Base-by-base conservation (phyloP, 805 yeast genomes). In the Saccharomycopsis javanensis region DNA sequence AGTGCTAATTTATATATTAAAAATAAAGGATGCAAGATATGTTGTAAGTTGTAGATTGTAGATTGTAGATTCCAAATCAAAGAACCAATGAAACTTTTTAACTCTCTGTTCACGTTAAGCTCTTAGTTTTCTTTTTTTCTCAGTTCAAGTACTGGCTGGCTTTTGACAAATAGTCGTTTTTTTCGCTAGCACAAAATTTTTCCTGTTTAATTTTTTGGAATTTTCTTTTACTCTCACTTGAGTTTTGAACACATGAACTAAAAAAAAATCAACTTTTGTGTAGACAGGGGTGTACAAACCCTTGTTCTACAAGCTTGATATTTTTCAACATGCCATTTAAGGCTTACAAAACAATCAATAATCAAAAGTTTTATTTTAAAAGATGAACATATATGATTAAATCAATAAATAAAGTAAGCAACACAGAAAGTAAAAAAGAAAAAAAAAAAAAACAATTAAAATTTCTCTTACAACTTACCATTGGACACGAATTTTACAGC, bases 401-500 rank as follows among this genome's bases (percentile, higher is more conserved):
- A 38, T 33, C 37, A 33, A 33, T 11, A 33, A 15, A 11, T 42
- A 42, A n/a, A 18, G 23, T 8, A n/a, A n/a, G n/a, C 30, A 15
- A 25, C 33, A 51, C 15, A 30, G 8, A 18, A 33, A 18, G n/a
- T 16, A 15, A 31, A 30, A 31, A 3, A 10, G 2, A 15, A 16
- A 48, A 5, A 27, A 48, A 6, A 48, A 1, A 23, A 48, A 48
- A n/a, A 18, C 16, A 3, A 45, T 18, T 16, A 20, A 15, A 15
- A 38, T 38, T 15, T 23, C 23, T 28, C 27, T 51, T 38, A 51
- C 35, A 55, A 55, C 51, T 53, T 54, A 18, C 55, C 54, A 10
- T 37, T 35, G 3, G 55, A 56, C 5, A 65, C 61, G 57, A 85
- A 71, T 68, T 83, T 89, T 61, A 91, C 75, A 28, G 96, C 97